Evolutionary conservation across 1,284 basidiomycete genomes (phyloP), one percentile per base, ranked within the genome.

Genomic region (Prillingera fragicola): DNA sequence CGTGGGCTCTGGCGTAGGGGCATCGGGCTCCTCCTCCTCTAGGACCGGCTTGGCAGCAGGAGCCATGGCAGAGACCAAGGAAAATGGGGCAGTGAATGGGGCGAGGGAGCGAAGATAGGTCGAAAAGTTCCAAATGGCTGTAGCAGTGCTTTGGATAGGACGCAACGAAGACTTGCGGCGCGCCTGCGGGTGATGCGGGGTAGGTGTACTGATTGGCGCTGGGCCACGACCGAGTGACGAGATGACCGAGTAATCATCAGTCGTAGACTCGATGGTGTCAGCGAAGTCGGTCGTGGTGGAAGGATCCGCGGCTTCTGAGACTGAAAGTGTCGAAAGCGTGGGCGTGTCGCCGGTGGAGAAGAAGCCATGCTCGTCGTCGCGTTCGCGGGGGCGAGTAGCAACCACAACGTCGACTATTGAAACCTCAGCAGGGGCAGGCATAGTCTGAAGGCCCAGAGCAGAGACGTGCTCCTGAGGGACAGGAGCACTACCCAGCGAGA

Each of bases 271-370:
- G 23, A 57, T 55, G 9, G 52, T 52, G 41, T 60, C 57, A 19
- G 55, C 48, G 5, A 48, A 47, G 34, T 59, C 60, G 18, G 50
- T 54, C 18, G 52, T 45, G 10, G 54, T 55, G 3, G 59, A 52
- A 0, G 62, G 62, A 33, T 67, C 67, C 18, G 60, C 38, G 8
- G 52, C 58, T 29, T 69, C 67, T 6, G 67, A 68, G 31, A 67
- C 50, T 2, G 65, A 68, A 18, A 63, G 41, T 33, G 67, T 65
- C 19, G 67, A 69, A 14, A 69, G 47, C 1, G 63, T 67, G 0
- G 65, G 64, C 6, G 67, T 67, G 17, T 52, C 58, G 12, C 59
- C 60, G n/a, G 57, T 57, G 19, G 21, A 26, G 25, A 53, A 43
- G 38, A 43, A 21, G 25, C 41, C 41, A 1, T 38, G 38, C 4